Conservation (phyloP, 805 yeast genomes). For the Suhomyces kilbournensis region DNA sequence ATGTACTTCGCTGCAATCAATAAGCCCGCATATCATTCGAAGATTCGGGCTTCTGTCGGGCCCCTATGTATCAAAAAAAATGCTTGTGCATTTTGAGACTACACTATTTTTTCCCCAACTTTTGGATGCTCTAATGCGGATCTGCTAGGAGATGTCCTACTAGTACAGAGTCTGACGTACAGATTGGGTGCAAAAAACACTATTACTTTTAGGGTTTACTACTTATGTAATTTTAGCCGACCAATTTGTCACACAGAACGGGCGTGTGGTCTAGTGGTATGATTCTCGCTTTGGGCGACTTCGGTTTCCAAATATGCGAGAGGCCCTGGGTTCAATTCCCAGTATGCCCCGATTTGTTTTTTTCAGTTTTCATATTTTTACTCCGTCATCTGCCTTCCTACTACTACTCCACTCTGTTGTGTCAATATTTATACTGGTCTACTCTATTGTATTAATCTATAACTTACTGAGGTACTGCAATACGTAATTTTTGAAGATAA, state of each 20-base stretch:
- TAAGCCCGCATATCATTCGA: no score
- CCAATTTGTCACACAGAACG: background rate
- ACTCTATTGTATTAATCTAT: background rate
- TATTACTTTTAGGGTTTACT: background rate
- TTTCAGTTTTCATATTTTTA: background rate
- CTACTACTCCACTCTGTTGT: no score
- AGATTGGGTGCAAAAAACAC: background rate
- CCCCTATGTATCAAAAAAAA: no score
- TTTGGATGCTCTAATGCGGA: background rate
- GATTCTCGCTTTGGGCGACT: conserved; percentile 22
- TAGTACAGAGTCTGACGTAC: background rate
- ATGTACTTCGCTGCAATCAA: no score
- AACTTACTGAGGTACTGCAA: conserved; percentile 7
- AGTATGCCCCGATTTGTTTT: conserved; percentile 25
- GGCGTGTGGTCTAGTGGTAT: conserved; percentile 25
- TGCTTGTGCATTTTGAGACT: background rate
- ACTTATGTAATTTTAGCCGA: background rate
- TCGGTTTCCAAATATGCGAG: conserved; percentile 21
- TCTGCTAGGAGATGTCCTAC: background rate
- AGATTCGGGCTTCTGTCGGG: no score
- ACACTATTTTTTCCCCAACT: background rate
- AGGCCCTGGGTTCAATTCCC: conserved; percentile 37
- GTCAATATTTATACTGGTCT: no score
- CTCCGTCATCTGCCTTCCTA: no score
- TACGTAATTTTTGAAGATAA: conserved; percentile 28